A percentile compares a stretch with the other conserved stretches of the same genome.
Evolutionary conservation across 2,329 filamentous ascomycete genomes (phyloP).

Genomic region (Simplicillium aogashimaense): DNA sequence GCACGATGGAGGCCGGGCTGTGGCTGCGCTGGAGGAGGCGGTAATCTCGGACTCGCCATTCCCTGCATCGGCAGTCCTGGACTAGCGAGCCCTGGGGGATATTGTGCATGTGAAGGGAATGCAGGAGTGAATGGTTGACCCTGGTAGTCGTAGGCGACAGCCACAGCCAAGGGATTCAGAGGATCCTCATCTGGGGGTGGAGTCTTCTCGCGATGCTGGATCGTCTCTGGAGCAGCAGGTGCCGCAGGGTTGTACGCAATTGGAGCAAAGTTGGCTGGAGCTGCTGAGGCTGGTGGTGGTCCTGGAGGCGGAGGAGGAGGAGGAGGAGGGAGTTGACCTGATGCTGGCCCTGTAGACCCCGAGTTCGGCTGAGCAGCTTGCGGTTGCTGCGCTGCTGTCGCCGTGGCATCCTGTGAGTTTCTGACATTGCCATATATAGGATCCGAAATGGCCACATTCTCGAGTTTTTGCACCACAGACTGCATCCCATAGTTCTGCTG

Average conservation of each 20-base stretch:
- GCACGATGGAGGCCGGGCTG: slow-evolving; percentile 38
- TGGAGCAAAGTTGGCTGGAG: slow-evolving; percentile 39
- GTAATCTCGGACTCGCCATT: slow-evolving; percentile 26
- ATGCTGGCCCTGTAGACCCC: slow-evolving; percentile 3
- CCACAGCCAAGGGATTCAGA: slow-evolving; percentile 46
- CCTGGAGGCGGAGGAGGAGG: slow-evolving; percentile 21
- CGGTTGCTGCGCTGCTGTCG: not conserved
- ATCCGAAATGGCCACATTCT: slow-evolving; percentile 58
- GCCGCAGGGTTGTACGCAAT: slow-evolving; percentile 75
- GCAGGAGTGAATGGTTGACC: slow-evolving; percentile 42
- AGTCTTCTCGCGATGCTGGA: slow-evolving; percentile 68
- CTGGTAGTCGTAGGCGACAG: slow-evolving; percentile 46
- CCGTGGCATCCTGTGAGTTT: slow-evolving; percentile 9
- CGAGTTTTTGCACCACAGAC: slow-evolving; percentile 63
- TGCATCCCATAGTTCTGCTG: slow-evolving; percentile 44
- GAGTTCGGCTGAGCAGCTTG: not conserved
- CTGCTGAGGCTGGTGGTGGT: slow-evolving; percentile 8
- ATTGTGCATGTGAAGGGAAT: slow-evolving; percentile 35
- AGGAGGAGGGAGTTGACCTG: slow-evolving; percentile 11
- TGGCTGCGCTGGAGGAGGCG: slow-evolving; percentile 23
- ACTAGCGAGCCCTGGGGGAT: slow-evolving; percentile 33
- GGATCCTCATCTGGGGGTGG: slow-evolving; percentile 61
- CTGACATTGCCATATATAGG: slow-evolving; percentile 30
- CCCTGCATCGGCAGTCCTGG: slow-evolving; percentile 22
- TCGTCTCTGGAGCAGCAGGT: slow-evolving; percentile 62